These are phyloP conservation scores for Graphilbum sp. DNA, from an alignment of 2,329 filamentous ascomycete genomes.

Conservation along the genomic window DNA sequence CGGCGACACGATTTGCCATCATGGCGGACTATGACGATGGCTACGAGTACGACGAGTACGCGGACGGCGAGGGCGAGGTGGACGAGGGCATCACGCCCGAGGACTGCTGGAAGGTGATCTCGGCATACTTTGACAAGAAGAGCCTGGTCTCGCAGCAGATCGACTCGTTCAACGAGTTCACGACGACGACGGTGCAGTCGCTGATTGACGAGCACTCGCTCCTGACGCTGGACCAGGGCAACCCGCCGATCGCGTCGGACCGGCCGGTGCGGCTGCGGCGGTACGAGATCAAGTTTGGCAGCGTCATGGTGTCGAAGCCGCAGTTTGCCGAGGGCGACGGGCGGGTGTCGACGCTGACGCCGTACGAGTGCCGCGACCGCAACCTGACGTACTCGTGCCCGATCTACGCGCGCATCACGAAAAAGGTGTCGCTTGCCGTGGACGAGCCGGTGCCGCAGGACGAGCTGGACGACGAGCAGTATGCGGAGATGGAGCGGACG, in stretches of 20 bases:
- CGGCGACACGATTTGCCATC: no score
- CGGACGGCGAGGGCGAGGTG: constrained; percentile 53
- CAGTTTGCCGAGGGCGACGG: constrained; percentile 90
- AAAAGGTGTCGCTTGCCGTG: constrained; percentile 67
- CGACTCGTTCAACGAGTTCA: constrained; percentile 96
- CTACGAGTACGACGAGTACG: constrained; percentile 24
- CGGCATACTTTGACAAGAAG: constrained; percentile 90
- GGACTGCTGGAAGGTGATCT: constrained; percentile 97
- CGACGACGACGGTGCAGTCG: constrained; percentile 83
- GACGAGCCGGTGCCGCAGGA: constrained; percentile 52
- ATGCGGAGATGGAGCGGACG: constrained; percentile 35
- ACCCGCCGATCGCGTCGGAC: constrained; percentile 59
- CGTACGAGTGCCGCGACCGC: constrained; percentile 87
- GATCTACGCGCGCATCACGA: constrained; percentile 76
- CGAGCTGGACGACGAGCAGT: constrained; percentile 52
- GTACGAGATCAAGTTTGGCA: constrained; percentile 90
- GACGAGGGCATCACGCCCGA: constrained; percentile 75
- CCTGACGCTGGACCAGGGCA: constrained; percentile 85
- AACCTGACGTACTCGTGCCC: constrained; percentile 93
- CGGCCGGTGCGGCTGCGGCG: constrained; percentile 72
- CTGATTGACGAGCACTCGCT: constrained; percentile 85
- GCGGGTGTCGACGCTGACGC: constrained; percentile 67
- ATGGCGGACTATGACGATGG: constrained; percentile 42
- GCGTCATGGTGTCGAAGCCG: constrained; percentile 74
- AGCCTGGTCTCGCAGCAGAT: constrained; percentile 94